Base-by-base conservation (phyloP, 164 flowering plant genomes). In the Vitis riparia region DNA sequence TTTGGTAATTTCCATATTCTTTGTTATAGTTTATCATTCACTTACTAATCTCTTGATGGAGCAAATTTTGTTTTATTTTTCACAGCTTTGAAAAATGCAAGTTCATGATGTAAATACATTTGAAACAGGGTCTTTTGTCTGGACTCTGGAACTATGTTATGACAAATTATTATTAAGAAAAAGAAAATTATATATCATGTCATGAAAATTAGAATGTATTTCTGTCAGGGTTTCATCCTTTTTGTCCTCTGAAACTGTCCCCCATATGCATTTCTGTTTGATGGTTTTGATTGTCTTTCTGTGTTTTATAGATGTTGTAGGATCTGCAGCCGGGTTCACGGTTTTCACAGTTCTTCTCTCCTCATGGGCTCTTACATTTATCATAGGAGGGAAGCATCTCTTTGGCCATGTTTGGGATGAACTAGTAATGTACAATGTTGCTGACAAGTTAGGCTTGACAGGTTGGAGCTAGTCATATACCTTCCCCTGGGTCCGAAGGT, bases 371-470 rank as follows among this genome's bases (percentile, higher is more conserved):
- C 78, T 94, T 52, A 87, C 97, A 14, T 91, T 91, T 74, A 77
- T 87, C 29, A 87, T 91, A 37, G 98, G 98, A 73, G 98, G 97
- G 57, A 87, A 89, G 79, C 76, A 19, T 23, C 87, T 94, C 53
- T 88, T 94, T 61, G 98, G 98, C 32, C 82, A 84, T 59, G 80
- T 79, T 37, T 92, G 97, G 97, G 80, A 80, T 66, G 67, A 82
- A 44, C 84, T 92, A 17, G 91, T 94, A 10, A 90, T 94, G 92
- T 89, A 89, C 82, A 91, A 91, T 77, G 82, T 91, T 72, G 97
- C 97, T 55, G 93, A 91, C 17, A 79, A 65, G 63, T 75, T 78
- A 23, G 93, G 97, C 49, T 75, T 91, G 67, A 81, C 87, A 9
- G 86, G 87, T 66, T 89, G 91, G 93, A 84, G 71, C 73, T 86